Conservation (phyloP, 805 yeast genomes). For the Myxozyma udenii region DNA sequence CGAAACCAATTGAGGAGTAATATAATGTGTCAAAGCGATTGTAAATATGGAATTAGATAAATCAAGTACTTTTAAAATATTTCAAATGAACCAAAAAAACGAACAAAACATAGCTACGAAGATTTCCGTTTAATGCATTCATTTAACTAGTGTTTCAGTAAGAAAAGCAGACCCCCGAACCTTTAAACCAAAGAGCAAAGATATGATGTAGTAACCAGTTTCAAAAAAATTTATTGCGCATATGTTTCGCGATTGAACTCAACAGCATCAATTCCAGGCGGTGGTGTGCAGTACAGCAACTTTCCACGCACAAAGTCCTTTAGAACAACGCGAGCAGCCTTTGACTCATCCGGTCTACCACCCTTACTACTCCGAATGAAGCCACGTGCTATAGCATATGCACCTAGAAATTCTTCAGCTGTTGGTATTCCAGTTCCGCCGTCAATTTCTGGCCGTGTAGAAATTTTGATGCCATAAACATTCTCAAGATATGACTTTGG, state of each 20-base stretch:
- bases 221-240: constrained; percentile 1
- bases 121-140: too few relatives aligned
- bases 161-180: too few relatives aligned
- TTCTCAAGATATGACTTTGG: constrained; percentile 90
- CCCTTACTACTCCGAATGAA: constrained; percentile 90
- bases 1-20: too few relatives aligned
- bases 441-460: constrained; percentile 68
- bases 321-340: constrained; percentile 87
- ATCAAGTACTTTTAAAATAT: too few relatives aligned
- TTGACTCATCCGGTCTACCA: constrained; percentile 93
- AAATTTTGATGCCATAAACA: constrained; percentile 86
- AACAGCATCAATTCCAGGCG: constrained; percentile 66
- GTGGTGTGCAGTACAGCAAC: constrained; percentile 78
- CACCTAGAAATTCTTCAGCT: constrained; percentile 80
- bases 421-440: constrained; percentile 88
- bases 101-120: too few relatives aligned
- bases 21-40: too few relatives aligned
- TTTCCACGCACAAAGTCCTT: constrained; percentile 96
- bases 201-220: too few relatives aligned
- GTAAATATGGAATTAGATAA: too few relatives aligned
- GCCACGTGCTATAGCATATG: constrained; percentile 96
- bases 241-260: constrained; percentile 64
- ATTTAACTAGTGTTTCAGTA: too few relatives aligned
- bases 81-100: too few relatives aligned
- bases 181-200: too few relatives aligned